phyloP scores from a whole-genome alignment of 306 rosid species.

The Quercus dentata region DNA sequence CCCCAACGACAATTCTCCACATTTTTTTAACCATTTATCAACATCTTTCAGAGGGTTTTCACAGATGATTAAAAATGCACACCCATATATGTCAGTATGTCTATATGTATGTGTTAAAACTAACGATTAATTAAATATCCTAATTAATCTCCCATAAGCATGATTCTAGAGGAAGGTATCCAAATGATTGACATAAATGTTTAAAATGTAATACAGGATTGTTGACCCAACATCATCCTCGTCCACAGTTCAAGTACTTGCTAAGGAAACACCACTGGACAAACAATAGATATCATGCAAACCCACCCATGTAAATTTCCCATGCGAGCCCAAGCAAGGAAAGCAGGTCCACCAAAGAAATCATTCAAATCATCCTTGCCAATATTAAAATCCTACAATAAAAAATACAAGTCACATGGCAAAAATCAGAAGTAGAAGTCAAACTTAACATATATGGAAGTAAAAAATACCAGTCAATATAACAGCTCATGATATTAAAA shows the following conservation, averaged over 20 bases:
- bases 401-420: not conserved
- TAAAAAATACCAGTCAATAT: not conserved
- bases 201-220: too few species aligned
- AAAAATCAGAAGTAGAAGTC: not conserved
- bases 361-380: constrained; percentile 55
- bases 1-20: too few species aligned
- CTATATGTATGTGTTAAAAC: too few species aligned
- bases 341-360: constrained; percentile 97
- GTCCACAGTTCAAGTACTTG: not conserved
- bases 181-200: too few species aligned
- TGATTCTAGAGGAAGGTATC: too few species aligned
- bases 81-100: too few species aligned
- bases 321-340: constrained; percentile 99
- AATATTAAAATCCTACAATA: constrained; percentile 69
- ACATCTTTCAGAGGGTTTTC: too few species aligned
- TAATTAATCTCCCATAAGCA: too few species aligned
- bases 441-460: not conserved
- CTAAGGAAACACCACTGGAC: not conserved
- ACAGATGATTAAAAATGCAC: too few species aligned
- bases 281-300: constrained; percentile 17
- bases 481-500: not conserved
- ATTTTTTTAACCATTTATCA: too few species aligned
- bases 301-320: constrained; percentile 96
- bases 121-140: too few species aligned
- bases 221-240: too few species aligned